Evolutionary conservation across 768 basidiomycete genomes (phyloP), one percentile per base, ranked within the genome.

Genomic region (Auricularia auricula-judae): DNA sequence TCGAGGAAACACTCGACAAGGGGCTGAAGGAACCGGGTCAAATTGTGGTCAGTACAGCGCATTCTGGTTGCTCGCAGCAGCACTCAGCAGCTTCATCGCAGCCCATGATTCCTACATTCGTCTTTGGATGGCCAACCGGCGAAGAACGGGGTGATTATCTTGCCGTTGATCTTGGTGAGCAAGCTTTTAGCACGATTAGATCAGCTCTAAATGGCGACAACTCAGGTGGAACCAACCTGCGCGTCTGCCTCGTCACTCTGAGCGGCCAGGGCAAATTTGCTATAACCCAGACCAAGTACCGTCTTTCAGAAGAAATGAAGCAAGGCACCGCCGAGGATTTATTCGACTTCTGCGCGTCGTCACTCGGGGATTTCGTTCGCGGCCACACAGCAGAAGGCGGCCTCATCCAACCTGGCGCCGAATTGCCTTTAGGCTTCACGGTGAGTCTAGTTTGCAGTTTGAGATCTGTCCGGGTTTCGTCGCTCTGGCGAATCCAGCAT

Each of bases 291-390:
- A 89, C 94, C 42, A 99, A 99, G 76, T 98, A 98, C 76, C 89
- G 95, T 62, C 84, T 99, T 56, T 86, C 91, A 1, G 97, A 99
- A 72, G 97, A 98, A 71, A 97, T 98, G 75, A 99, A 99, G 75
- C 93, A 97, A 65, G 92, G 91, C 5, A 93, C 98, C n/a, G 97
- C 95, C 4, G 88, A 93, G 72, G 88, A 87, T 66, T 77, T 99
- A 62, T 98, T 99, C 69, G 97, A 99, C 76, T 99, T 99, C 71
- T 98, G 96, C 73, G 97, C 93, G 0, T 88, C 96, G 72, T 97
- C 90, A 71, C 98, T 96, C 73, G 97, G 93, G 0, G 88, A 96
- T 72, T 97, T 91, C 16, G 47, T 51, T 4, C 18, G 18, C 14
- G 47, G 72, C 76, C 98, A 65, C 89, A 91, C 74, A 86, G 77